Conservation (phyloP, 2,329 filamentous ascomycete species). For the Dactylellina drechsleri region DNA sequence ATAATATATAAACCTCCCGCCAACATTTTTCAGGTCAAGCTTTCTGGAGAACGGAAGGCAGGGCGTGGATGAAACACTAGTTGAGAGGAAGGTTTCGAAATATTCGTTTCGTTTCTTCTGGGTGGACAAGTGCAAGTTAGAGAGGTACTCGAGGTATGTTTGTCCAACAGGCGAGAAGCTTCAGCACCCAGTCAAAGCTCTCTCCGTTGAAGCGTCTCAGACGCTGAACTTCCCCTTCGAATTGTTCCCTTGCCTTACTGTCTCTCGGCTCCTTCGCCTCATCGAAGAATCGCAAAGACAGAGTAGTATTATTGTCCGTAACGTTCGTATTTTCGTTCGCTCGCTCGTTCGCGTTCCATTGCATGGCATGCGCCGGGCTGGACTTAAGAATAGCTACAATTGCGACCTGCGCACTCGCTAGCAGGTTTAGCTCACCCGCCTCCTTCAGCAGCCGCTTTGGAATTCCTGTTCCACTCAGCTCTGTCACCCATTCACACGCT, state of each 20-base stretch:
- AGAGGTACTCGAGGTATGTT: slow-evolving; percentile 10
- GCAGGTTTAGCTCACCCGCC: too few relatives aligned
- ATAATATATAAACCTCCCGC: too few relatives aligned
- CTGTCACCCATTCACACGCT: not conserved
- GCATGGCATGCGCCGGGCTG: not conserved
- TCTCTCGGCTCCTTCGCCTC: not conserved
- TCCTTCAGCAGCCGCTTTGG: too few relatives aligned
- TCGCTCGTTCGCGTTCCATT: not conserved
- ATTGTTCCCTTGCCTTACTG: slow-evolving; percentile 7
- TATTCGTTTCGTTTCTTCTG: slow-evolving; percentile 29
- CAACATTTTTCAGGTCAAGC: too few relatives aligned
- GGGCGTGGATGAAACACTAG: slow-evolving; percentile 30
- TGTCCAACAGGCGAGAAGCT: too few relatives aligned
- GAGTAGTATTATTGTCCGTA: not conserved
- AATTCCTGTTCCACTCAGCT: too few relatives aligned
- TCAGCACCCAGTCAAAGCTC: too few relatives aligned
- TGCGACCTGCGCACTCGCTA: not conserved
- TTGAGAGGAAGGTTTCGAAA: not conserved
- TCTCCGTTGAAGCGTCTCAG: slow-evolving; percentile 15
- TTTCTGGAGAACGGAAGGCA: too few relatives aligned
- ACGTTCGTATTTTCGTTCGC: not conserved
- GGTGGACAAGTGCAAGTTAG: slow-evolving; percentile 12
- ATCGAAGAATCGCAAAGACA: not conserved
- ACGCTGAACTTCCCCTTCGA: slow-evolving; percentile 15
- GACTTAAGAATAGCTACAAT: slow-evolving; percentile 6